Conservation (phyloP, 495 filamentous ascomycete genomes). For the Penicillium lagena region DNA sequence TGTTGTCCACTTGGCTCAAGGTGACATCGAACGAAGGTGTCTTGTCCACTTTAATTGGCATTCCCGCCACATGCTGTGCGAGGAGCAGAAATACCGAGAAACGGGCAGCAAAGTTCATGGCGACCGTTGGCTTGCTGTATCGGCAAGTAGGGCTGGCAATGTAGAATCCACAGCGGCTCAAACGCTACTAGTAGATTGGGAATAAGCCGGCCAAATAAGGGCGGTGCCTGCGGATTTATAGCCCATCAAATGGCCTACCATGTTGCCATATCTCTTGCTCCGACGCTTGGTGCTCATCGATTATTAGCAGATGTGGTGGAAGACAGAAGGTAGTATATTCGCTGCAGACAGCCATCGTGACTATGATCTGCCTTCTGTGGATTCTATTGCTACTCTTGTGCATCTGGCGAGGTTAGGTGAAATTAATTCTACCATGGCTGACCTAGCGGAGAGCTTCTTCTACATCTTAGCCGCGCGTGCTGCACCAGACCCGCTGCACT, state of each 20-base stretch:
- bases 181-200: neutral
- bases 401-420: no score
- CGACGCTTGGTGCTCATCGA: neutral
- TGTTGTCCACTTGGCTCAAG: constrained; percentile 46
- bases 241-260: neutral
- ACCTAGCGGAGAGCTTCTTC: no score
- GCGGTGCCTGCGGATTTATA: neutral
- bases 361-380: no score
- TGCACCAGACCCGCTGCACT: no score
- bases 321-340: constrained; percentile 4
- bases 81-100: constrained; percentile 30
- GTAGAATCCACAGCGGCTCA: neutral
- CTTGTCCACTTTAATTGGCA: constrained; percentile 36
- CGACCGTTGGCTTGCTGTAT: neutral
- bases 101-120: constrained; percentile 12
- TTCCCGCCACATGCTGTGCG: constrained; percentile 29
- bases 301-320: neutral
- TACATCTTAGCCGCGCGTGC: no score
- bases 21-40: constrained; percentile 44
- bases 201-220: no score
- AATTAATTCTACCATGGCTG: no score
- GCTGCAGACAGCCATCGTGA: neutral
- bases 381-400: no score
- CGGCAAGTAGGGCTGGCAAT: neutral
- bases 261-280: neutral